Conservation (phyloP, 257 asterid genomes). For the Solanum sejunctum region DNA sequence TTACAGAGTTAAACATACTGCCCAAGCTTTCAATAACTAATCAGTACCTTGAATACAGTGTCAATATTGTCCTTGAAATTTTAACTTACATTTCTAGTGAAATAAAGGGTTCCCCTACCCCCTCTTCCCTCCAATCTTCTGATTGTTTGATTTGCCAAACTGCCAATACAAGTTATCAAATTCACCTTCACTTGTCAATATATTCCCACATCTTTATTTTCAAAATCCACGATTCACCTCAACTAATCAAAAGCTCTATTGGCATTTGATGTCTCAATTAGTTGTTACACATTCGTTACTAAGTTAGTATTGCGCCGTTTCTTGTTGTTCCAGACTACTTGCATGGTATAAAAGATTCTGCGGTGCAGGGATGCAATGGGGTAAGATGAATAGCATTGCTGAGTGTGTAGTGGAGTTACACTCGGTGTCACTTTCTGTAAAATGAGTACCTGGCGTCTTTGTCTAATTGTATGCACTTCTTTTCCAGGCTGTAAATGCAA, state of each 20-base stretch:
- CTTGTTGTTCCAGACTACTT: conserved; percentile 50
- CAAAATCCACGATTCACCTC: neutral
- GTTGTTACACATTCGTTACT: neutral
- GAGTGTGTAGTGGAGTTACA: neutral
- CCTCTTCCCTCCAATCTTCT: neutral
- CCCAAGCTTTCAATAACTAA: neutral
- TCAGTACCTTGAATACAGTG: neutral
- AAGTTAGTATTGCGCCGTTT: neutral
- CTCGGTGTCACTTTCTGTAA: too few relatives aligned
- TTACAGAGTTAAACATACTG: neutral
- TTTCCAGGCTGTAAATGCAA: conserved; percentile 51
- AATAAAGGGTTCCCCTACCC: neutral
- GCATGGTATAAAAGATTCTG: conserved; percentile 77
- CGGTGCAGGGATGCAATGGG: conserved; percentile 42
- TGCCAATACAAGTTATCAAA: neutral
- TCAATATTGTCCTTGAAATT: neutral
- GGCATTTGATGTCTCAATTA: neutral
- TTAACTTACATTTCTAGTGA: neutral
- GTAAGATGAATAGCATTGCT: conserved; percentile 17
- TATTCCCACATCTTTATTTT: neutral
- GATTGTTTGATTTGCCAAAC: neutral
- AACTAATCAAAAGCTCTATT: neutral
- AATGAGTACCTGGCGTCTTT: neutral
- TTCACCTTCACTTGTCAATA: neutral
- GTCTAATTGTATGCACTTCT: neutral